Evolutionary conservation across 2,329 filamentous ascomycete genomes (phyloP).

Genomic region (Xylariaceae sp.): DNA sequence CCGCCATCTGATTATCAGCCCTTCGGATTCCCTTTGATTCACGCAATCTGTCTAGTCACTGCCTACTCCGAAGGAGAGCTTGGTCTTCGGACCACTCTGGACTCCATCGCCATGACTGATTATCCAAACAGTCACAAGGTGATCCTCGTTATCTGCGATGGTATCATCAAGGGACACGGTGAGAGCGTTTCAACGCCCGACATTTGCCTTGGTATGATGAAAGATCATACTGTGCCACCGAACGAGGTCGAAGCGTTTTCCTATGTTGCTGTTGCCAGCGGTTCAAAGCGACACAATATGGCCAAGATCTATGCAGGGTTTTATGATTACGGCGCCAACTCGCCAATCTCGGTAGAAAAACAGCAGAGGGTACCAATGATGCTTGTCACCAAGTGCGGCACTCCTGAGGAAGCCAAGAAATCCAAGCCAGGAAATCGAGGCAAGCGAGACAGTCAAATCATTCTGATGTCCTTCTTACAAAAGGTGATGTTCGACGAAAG

Average conservation of each 20-base stretch:
- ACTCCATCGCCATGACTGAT: conserved; percentile 95
- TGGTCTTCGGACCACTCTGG: conserved; percentile 86
- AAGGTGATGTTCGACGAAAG: conserved; percentile 99
- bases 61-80: conserved; percentile 95
- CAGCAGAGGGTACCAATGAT: conserved; percentile 99
- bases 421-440: conserved; percentile 94
- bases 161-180: conserved; percentile 93
- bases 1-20: conserved; percentile 96
- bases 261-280: conserved; percentile 93
- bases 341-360: conserved; percentile 74
- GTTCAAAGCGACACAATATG: conserved; percentile 98
- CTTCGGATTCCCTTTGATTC: conserved; percentile 90
- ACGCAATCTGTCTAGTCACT: conserved; percentile 90
- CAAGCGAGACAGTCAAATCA: conserved; percentile 98
- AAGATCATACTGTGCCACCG: conserved; percentile 73
- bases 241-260: conserved; percentile 87
- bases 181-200: conserved; percentile 86
- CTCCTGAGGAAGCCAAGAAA: conserved; percentile 74
- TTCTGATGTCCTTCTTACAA: conserved; percentile 98
- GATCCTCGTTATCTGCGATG: conserved; percentile 93
- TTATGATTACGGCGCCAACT: conserved; percentile 88
- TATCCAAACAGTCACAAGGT: conserved; percentile 99
- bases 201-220: conserved; percentile 89
- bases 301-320: conserved; percentile 97
- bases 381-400: conserved; percentile 91